phyloP scores from a whole-genome alignment of 1,284 basidiomycete species.

The Mrakiaceae sp. region DNA sequence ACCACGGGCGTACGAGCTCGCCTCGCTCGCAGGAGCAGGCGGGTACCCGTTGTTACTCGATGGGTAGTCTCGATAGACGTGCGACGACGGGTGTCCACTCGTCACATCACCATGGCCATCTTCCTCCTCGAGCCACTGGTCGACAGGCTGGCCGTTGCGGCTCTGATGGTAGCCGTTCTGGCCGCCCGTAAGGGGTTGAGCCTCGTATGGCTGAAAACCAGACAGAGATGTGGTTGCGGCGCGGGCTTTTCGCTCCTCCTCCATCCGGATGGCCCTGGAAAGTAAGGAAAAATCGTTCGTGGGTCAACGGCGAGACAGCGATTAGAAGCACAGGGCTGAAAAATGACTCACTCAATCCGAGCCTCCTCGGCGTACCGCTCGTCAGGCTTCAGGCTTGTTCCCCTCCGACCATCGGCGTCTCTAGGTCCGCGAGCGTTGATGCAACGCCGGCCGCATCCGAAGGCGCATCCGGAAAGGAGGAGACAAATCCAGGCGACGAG shows the following conservation, averaged over 20 bases:
- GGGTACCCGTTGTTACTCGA: neutral
- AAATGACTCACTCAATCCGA: constrained; percentile 20
- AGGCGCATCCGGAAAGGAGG: constrained; percentile 74
- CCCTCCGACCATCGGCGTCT: constrained; percentile 28
- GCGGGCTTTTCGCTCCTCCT: constrained; percentile 61
- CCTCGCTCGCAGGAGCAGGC: neutral
- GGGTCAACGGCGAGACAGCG: constrained; percentile 27
- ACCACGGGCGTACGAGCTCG: neutral
- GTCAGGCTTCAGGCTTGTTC: constrained; percentile 10
- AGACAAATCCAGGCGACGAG: constrained; percentile 62
- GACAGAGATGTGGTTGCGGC: constrained; percentile 44
- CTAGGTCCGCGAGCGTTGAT: constrained; percentile 43
- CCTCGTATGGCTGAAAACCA: constrained; percentile 54
- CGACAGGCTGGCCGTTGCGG: neutral
- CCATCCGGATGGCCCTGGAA: constrained; percentile 50
- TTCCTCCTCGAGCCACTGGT: constrained; percentile 19
- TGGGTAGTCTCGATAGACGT: constrained; percentile 4
- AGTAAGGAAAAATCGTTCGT: neutral
- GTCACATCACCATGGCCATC: constrained; percentile 1
- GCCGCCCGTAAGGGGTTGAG: constrained; percentile 12
- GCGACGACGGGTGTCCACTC: neutral
- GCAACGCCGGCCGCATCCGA: constrained; percentile 61
- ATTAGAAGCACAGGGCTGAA: constrained; percentile 22
- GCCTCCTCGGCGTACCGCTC: constrained; percentile 28
- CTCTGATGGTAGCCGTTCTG: neutral